phyloP scores from a whole-genome alignment of 1,284 basidiomycete genomes.

The Cryptococcus sp. region DNA sequence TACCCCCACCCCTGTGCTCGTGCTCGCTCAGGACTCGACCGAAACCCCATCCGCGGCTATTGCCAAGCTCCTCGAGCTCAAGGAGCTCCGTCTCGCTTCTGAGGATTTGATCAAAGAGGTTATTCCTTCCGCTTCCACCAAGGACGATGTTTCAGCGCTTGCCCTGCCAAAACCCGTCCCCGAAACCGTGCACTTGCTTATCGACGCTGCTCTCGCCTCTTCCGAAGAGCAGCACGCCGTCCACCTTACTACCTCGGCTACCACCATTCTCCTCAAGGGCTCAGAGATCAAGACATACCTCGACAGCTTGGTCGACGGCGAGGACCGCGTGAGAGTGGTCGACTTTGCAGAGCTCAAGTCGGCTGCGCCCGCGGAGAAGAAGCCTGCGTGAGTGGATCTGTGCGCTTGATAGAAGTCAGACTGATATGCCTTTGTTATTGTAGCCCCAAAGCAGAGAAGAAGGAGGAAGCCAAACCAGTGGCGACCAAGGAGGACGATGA shows the following conservation, averaged over 20 bases:
- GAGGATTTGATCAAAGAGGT: constrained; percentile 85
- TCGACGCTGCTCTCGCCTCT: constrained; percentile 74
- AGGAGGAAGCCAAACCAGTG: constrained; percentile 7
- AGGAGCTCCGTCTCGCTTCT: constrained; percentile 84
- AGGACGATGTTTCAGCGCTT: constrained; percentile 84
- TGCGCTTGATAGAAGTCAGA: too few relatives aligned
- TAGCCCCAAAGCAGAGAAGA: constrained; percentile 33
- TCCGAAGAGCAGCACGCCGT: constrained; percentile 64
- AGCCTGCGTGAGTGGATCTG: constrained; percentile 15
- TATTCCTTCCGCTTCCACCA: constrained; percentile 65
- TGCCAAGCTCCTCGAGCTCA: constrained; percentile 79
- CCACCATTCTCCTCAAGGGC: constrained; percentile 74
- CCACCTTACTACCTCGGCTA: constrained; percentile 68
- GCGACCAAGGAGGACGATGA: constrained; percentile 63
- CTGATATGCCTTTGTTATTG: background rate
- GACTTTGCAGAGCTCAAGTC: constrained; percentile 70
- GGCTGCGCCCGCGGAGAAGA: constrained; percentile 29
- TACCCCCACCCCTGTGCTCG: constrained; percentile 78
- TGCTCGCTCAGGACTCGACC: constrained; percentile 79
- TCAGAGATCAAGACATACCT: constrained; percentile 73
- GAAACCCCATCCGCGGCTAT: constrained; percentile 73
- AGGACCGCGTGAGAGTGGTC: constrained; percentile 55
- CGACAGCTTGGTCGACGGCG: constrained; percentile 57
- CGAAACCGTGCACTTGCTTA: constrained; percentile 71
- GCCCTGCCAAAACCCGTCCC: constrained; percentile 70